Conservation (phyloP, 2,329 filamentous ascomycete genomes). For the Colletotrichum sp. region DNA sequence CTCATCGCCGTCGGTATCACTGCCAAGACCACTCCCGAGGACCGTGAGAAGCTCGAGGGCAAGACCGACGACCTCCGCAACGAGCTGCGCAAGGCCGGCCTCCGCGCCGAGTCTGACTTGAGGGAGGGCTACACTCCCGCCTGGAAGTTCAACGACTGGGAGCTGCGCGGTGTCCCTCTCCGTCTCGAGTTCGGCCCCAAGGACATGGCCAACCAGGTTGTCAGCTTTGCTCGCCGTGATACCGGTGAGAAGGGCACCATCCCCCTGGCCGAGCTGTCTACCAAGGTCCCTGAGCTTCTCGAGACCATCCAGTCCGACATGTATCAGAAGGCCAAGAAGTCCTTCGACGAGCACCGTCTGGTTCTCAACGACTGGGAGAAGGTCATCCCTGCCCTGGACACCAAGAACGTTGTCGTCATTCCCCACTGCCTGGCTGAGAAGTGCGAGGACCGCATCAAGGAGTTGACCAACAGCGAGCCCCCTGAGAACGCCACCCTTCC, state of each 20-base stretch:
- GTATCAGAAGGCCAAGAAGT: constrained; percentile 74
- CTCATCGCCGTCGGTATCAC: constrained; percentile 93
- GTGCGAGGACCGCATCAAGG: constrained; percentile 96
- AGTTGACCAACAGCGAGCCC: constrained; percentile 76
- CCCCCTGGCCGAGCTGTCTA: constrained; percentile 74
- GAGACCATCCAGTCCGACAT: constrained; percentile 91
- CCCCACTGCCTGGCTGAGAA: constrained; percentile 82
- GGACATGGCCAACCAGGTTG: constrained; percentile 84
- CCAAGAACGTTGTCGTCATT: constrained; percentile 91
- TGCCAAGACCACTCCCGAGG: constrained; percentile 83
- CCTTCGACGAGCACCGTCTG: constrained; percentile 82
- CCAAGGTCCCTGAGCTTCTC: constrained; percentile 79
- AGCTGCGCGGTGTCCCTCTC: constrained; percentile 92
- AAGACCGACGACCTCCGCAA: constrained; percentile 75
- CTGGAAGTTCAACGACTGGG: constrained; percentile 99
- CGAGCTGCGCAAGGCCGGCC: constrained; percentile 72
- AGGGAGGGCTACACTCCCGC: constrained; percentile 93
- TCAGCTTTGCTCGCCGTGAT: constrained; percentile 88
- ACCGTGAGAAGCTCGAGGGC: constrained; percentile 75
- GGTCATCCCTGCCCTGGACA: constrained; percentile 87
- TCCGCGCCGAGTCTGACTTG: constrained; percentile 82
- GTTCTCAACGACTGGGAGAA: constrained; percentile 87
- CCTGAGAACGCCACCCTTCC: constrained; percentile 46
- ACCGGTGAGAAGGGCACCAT: constrained; percentile 84
- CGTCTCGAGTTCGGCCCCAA: constrained; percentile 96